A percentile compares a stretch with the other conserved stretches of the same genome.
These are phyloP conservation scores for Plantago rigida DNA, from an alignment of 305 asterid genomes.

Conservation along the genomic window DNA sequence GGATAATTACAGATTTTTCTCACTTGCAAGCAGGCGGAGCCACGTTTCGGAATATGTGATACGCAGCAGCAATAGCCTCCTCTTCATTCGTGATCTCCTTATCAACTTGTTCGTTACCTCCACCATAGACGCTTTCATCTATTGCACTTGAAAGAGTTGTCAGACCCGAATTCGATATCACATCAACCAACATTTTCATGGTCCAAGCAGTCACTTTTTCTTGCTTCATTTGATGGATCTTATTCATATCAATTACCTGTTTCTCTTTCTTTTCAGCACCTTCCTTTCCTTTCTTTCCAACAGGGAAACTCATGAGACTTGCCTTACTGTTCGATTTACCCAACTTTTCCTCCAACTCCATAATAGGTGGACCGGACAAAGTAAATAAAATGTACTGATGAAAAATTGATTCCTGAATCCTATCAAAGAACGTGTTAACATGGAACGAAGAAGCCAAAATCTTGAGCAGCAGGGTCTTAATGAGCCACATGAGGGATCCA, in stretches of 20 bases:
- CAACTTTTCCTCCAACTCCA: slow-evolving; percentile 47
- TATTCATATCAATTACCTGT: slow-evolving; percentile 48
- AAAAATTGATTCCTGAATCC: slow-evolving; percentile 64
- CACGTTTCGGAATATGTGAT: slow-evolving; percentile 63
- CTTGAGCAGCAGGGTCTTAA: slow-evolving; percentile 61
- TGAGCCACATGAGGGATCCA: slow-evolving; percentile 56
- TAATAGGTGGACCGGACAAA: slow-evolving; percentile 55
- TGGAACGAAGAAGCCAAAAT: slow-evolving; percentile 71
- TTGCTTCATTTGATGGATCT: slow-evolving; percentile 68
- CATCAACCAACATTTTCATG: slow-evolving; percentile 69
- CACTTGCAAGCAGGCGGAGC: slow-evolving; percentile 60
- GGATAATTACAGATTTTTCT: slow-evolving; percentile 20
- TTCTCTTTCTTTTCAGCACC: slow-evolving; percentile 40
- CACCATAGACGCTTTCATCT: slow-evolving; percentile 38
- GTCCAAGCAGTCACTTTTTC: slow-evolving; percentile 88
- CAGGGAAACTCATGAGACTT: slow-evolving; percentile 38
- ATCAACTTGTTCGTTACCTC: slow-evolving; percentile 46
- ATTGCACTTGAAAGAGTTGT: slow-evolving; percentile 55
- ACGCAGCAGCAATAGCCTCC: slow-evolving; percentile 87
- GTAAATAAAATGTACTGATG: slow-evolving; percentile 65
- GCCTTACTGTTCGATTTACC: slow-evolving; percentile 36
- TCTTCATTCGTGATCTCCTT: slow-evolving; percentile 72
- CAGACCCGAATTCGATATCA: slow-evolving; percentile 61
- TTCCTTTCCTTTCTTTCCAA: slow-evolving; percentile 41
- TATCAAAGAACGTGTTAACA: slow-evolving; percentile 63